These are phyloP conservation scores for Hemileccinum rubropunctum DNA, from an alignment of 768 basidiomycete genomes.

Conservation along the genomic window DNA sequence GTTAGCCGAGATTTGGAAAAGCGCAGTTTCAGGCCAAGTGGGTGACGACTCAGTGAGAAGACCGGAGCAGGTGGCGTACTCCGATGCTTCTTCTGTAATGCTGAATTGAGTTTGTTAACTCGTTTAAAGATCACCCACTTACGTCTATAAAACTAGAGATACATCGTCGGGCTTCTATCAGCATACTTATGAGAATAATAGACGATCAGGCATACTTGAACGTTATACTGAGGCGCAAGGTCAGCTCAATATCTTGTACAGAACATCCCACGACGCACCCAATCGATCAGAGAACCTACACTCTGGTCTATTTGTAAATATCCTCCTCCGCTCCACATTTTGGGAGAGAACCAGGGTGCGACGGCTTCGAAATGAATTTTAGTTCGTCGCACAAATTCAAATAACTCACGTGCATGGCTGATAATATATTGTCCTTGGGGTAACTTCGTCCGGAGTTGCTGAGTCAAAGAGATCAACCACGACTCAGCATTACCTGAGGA, in stretches of 20 bases:
- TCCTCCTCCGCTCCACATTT: constrained; percentile 38
- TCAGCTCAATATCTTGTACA: background rate
- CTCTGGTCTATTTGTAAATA: constrained; percentile 37
- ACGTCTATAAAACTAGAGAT: constrained; percentile 22
- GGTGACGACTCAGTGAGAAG: constrained; percentile 41
- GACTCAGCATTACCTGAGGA: constrained; percentile 45
- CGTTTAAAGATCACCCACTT: background rate
- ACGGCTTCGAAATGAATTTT: constrained; percentile 29
- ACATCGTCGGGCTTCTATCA: background rate
- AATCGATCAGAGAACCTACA: constrained; percentile 46
- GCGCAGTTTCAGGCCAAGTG: constrained; percentile 38
- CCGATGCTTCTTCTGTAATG: constrained; percentile 32
- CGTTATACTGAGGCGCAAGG: constrained; percentile 36
- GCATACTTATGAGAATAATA: background rate
- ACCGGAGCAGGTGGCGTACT: constrained; percentile 36
- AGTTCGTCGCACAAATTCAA: too few species aligned
- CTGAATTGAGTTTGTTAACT: background rate
- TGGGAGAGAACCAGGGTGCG: constrained; percentile 41
- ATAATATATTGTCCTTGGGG: constrained; percentile 33
- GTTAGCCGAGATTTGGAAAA: constrained; percentile 48
- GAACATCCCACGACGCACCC: constrained; percentile 25
- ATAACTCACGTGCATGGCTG: constrained; percentile 34
- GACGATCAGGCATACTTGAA: constrained; percentile 28
- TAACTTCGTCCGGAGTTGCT: constrained; percentile 28
- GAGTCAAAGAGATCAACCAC: constrained; percentile 34